Percentiles rank a stretch among this genome's conserved stretches.
Conservation (phyloP, 2,329 filamentous ascomycete genomes). For the Bimuria novae-zelandiae region DNA sequence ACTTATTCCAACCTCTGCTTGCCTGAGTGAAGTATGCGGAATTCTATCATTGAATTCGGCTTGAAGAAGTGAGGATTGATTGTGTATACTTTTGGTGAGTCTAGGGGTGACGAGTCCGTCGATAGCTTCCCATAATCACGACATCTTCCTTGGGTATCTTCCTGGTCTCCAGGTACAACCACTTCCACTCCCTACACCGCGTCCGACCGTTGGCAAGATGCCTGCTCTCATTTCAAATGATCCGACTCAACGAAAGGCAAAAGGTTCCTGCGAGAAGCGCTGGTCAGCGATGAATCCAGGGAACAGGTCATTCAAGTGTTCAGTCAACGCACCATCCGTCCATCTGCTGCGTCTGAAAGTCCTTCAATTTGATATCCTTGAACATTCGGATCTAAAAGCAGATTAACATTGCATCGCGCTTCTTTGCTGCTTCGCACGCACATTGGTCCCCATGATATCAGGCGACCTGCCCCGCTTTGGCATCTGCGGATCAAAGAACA, state of each 20-base stretch:
- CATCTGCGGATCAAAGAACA: constrained; percentile 36
- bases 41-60: no score
- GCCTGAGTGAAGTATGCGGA: no score
- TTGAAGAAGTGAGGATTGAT: no score
- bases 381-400: constrained; percentile 32
- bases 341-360: constrained; percentile 26
- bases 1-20: no score
- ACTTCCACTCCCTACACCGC: no score
- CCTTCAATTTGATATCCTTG: constrained; percentile 29
- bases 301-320: background rate
- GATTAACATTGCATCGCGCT: background rate
- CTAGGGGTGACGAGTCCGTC: no score
- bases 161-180: no score
- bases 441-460: constrained; percentile 36
- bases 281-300: background rate
- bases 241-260: constrained; percentile 14
- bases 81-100: no score
- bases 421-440: constrained; percentile 16
- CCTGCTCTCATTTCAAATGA: constrained; percentile 9
- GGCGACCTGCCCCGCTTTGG: constrained; percentile 22
- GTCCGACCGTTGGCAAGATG: no score
- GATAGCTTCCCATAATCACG: no score
- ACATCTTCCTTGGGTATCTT: no score
- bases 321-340: constrained; percentile 25
- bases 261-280: constrained; percentile 6